Evolutionary conservation across 805 yeast genomes (phyloP), one percentile per base, ranked within the genome.

Genomic region (Candida maris): DNA sequence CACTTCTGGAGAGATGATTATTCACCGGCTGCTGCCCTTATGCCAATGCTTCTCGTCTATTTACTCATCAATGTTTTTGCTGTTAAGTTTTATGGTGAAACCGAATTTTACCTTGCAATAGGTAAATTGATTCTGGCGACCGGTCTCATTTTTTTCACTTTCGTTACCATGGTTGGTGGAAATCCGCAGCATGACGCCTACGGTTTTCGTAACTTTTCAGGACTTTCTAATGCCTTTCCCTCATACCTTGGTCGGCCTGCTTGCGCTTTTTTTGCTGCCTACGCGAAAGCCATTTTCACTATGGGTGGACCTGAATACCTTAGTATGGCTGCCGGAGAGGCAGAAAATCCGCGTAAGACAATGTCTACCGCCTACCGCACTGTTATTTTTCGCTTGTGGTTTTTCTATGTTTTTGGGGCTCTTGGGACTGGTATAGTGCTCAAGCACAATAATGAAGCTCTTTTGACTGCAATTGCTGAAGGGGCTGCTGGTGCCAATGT

Each of bases 261-360:
- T 0, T 74, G 80, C 48, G 95, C 91, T 1, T 84, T 83, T 50
- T 59, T 83, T 49, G 71, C 79, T 0, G 81, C 89, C 42, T 58
- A 85, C 30, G 70, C 75, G 35, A 77, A 76, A 42, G 95, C 95
- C 6, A 67, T 83, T 19, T 86, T 81, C 56, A 82, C 93, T 1
- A 51, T 48, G 10, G 85, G 85, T 3, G 96, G 95, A 0, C 94
- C 95, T 2, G 96, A 87, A 59, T 83, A 84, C 49, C 75, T 87
- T 23, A 73, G 91, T 1, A 80, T 84, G 84, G 77, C 85, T 22
- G 94, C 95, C 3, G 87, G 94, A 31, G 95, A 87, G 56, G 94
- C 95, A 7, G 52, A 46, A 26, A 57, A 58, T 24, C 61, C 62
- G 23, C 71, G 91, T 35, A 73, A 73, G 37, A 77, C 77, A 5